phyloP scores from a whole-genome alignment of 257 asterid genomes.

The Striga asiatica region DNA sequence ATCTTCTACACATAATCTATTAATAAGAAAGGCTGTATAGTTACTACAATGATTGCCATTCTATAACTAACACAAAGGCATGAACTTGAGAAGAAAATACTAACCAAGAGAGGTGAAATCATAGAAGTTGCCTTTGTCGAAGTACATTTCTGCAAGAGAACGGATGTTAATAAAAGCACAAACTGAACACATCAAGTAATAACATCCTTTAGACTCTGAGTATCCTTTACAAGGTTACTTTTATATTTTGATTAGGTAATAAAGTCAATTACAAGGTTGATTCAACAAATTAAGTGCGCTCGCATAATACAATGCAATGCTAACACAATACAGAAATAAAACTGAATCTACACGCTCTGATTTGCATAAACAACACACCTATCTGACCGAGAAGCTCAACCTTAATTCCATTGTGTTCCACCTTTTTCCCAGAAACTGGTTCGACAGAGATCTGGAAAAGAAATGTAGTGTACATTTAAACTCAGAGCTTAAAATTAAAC shows the following conservation, averaged over 20 bases:
- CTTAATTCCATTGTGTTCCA: conserved; percentile 93
- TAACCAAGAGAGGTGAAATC: conserved; percentile 90
- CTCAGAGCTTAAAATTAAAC: background rate
- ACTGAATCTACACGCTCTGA: background rate
- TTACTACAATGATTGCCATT: background rate
- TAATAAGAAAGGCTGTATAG: background rate
- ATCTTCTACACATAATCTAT: conserved; percentile 9
- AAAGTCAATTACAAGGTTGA: background rate
- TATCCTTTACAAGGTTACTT: background rate
- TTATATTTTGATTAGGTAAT: conserved; percentile 3
- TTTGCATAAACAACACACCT: conserved; percentile 38
- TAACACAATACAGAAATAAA: background rate
- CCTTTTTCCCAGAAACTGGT: conserved; percentile 94
- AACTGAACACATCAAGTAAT: background rate
- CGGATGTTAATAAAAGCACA: background rate
- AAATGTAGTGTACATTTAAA: conserved; percentile 7
- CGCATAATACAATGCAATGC: background rate
- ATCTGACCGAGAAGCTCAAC: conserved; percentile 99
- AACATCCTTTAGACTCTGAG: background rate
- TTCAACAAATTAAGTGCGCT: conserved; percentile 6
- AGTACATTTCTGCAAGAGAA: conserved; percentile 51
- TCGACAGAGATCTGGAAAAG: conserved; percentile 56
- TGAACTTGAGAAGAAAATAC: conserved; percentile 14
- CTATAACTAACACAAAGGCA: conserved; percentile 7
- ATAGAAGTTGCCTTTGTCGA: conserved; percentile 80